Percentiles rank a stretch among this genome's conserved stretches.
Conservation (phyloP, 495 filamentous ascomycete species). For the Aspergillus affinis region DNA sequence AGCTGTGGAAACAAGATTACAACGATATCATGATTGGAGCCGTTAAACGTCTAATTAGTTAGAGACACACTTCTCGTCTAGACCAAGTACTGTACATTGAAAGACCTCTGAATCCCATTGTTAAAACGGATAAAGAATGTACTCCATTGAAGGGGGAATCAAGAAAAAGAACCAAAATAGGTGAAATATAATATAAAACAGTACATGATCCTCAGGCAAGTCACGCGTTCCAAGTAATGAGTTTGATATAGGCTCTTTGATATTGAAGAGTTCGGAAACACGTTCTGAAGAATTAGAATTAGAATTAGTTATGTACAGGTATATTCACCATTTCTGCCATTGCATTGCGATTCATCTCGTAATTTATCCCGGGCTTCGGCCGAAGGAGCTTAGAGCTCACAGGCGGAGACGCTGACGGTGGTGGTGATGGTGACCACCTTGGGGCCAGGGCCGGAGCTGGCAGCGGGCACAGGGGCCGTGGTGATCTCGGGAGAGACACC, state of each 20-base stretch:
- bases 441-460: conserved; percentile 2
- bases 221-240: not conserved
- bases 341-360: conserved; percentile 19
- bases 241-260: not conserved
- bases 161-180: conserved; percentile 16
- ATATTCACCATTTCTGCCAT: conserved; percentile 22
- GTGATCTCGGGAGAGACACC: conserved; percentile 11
- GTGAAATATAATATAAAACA: conserved; percentile 11
- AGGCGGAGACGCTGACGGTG: conserved; percentile 34
- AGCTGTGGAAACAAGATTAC: not conserved
- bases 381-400: conserved; percentile 20
- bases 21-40: not conserved
- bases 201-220: conserved; percentile 4
- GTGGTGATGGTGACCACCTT: conserved; percentile 30
- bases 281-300: conserved; percentile 33
- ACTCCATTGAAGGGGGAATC: conserved; percentile 37
- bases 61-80: not conserved
- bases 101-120: conserved; percentile 3
- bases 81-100: conserved; percentile 8
- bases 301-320: conserved; percentile 43
- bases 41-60: conserved; percentile 4
- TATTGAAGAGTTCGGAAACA: conserved; percentile 4
- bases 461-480: conserved; percentile 7
- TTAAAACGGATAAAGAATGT: conserved; percentile 32
- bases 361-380: conserved; percentile 5